Conservation (phyloP, 75 land plant species). For the Cupressus sempervirens region DNA sequence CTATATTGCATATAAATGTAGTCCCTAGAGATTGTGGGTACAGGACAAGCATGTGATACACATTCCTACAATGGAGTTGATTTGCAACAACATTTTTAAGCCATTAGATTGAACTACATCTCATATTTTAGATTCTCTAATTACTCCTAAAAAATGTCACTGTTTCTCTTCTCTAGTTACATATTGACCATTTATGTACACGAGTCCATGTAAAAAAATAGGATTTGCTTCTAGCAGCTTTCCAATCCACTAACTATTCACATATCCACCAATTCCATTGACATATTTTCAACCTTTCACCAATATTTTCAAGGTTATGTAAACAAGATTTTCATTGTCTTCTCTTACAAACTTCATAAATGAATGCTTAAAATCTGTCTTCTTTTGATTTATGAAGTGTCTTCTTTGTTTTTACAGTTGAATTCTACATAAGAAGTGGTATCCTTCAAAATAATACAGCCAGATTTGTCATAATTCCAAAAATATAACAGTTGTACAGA, state of each 20-base stretch:
- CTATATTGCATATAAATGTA: no score
- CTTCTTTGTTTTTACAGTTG: not conserved
- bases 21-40: no score
- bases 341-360: not conserved
- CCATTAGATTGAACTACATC: not conserved
- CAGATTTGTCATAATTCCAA: not conserved
- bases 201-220: not conserved
- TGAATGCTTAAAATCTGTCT: not conserved
- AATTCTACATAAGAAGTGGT: not conserved
- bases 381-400: not conserved
- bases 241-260: not conserved
- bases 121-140: not conserved
- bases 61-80: no score
- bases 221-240: not conserved
- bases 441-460: not conserved
- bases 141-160: not conserved
- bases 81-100: not conserved
- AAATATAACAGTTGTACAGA: not conserved
- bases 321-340: not conserved
- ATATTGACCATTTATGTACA: not conserved
- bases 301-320: not conserved
- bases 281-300: not conserved
- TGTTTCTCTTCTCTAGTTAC: not conserved
- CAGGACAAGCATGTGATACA: no score
- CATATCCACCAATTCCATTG: not conserved